Base-by-base conservation (phyloP, 2,329 filamentous ascomycete genomes). In the Sporothrix brunneoviolacea region DNA sequence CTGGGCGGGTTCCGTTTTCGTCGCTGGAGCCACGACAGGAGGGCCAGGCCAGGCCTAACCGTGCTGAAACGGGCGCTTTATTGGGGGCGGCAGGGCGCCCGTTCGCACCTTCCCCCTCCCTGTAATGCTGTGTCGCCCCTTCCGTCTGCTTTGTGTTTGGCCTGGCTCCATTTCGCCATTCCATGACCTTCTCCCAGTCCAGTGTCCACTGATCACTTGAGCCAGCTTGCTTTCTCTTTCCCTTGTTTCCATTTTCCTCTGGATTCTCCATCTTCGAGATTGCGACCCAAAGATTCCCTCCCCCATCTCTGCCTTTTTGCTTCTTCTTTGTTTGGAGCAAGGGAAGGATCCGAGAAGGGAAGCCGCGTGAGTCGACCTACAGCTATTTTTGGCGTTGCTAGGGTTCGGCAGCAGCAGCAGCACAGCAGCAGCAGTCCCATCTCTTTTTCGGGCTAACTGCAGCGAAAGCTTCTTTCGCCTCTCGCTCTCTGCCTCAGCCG, bases 401-500 rank as follows among this genome's bases (percentile, higher is more conserved):
- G 43, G 45, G 36, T 48, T 40, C 36, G 27, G 16, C 45, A 48
- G 36, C 36, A 39, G n/a, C 18, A 35, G 32, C 21, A n/a, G 15
- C 15, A 18, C n/a, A 21, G 33, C 32, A 41, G 27, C 8, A 21
- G 19, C 38, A 37, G 47, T 37, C 37, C 39, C 28, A 28, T 21
- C 27, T 27, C 27, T 42, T 33, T 42, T 49, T 42, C 47, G 27
- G 47, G 38, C 37, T 51, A 51, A 46, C 42, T 33, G 33, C 44
- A 36, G 21, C 37, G 33, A 39, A 49, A 49, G 45, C 45, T 37
- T 40, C 32, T 36, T 40, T 37, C 33, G 28, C 44, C 39, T 44
- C 38, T 22, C 37, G 19, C 41, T 35, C 37, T 10, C 30, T 37
- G 40, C 46, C 40, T 41, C 51, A 52, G 51, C 51, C 51, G 51